Conservation (phyloP, 1,284 basidiomycete species). For the Xerocomus minutiporus region DNA sequence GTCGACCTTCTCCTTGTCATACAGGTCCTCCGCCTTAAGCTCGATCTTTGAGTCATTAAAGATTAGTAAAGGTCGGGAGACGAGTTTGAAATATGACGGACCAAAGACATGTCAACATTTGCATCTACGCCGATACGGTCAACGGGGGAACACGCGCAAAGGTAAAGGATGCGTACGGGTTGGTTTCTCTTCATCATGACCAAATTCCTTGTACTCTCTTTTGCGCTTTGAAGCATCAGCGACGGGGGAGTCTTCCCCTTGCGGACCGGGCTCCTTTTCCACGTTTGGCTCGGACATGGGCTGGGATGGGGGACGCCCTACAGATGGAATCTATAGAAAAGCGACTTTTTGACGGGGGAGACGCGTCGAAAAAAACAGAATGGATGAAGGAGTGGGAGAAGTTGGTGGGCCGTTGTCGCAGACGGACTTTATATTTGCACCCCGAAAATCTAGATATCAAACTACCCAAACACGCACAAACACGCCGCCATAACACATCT, state of each 20-base stretch:
- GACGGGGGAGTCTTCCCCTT: slow-evolving; percentile 38
- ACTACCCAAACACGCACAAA: slow-evolving; percentile 28
- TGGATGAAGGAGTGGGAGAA: slow-evolving; percentile 32
- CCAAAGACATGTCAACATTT: slow-evolving; percentile 81
- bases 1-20: slow-evolving; percentile 99
- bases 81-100: slow-evolving; percentile 28
- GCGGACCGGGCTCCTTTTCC: slow-evolving; percentile 62
- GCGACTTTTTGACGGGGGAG: slow-evolving; percentile 13
- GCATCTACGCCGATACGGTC: slow-evolving; percentile 49
- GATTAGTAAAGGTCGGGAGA: slow-evolving; percentile 5
- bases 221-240: slow-evolving; percentile 54
- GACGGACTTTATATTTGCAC: slow-evolving; percentile 35
- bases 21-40: slow-evolving; percentile 90
- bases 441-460: slow-evolving; percentile 29
- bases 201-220: slow-evolving; percentile 90
- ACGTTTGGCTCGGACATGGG: slow-evolving; percentile 43
- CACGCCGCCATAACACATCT: slow-evolving; percentile 7
- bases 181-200: slow-evolving; percentile 68
- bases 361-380: slow-evolving; percentile 11
- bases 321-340: slow-evolving; percentile 27
- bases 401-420: slow-evolving; percentile 16
- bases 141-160: background rate
- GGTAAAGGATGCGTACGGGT: slow-evolving; percentile 53
- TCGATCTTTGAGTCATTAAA: slow-evolving; percentile 57
- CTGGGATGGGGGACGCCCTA: slow-evolving; percentile 21